phyloP scores from a whole-genome alignment of 108 stramenopile species.

The Fragilaria crotonensis region DNA sequence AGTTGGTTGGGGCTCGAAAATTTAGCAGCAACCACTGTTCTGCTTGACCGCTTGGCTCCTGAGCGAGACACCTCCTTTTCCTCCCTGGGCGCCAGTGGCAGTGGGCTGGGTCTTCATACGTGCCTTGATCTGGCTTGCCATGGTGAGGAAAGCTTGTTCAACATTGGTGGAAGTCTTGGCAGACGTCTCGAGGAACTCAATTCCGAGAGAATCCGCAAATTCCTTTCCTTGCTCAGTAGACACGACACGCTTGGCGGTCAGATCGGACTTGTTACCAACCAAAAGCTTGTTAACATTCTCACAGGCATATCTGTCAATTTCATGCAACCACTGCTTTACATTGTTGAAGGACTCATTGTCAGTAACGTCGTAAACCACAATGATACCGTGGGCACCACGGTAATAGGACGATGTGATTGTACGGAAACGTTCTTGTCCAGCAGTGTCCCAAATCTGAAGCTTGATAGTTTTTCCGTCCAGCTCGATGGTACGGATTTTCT shows the following conservation, averaged over 20 bases:
- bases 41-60: slow-evolving; percentile 76
- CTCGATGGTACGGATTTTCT: slow-evolving; percentile 99
- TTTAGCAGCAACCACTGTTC: slow-evolving; percentile 79
- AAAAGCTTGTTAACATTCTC: slow-evolving; percentile 99
- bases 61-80: slow-evolving; percentile 66
- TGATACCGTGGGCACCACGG: slow-evolving; percentile 96
- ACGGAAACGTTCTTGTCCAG: slow-evolving; percentile 96
- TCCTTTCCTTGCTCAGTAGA: slow-evolving; percentile 95
- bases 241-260: slow-evolving; percentile 91
- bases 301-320: slow-evolving; percentile 97
- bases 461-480: slow-evolving; percentile 98
- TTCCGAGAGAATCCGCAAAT: slow-evolving; percentile 95
- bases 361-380: slow-evolving; percentile 95
- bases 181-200: slow-evolving; percentile 98
- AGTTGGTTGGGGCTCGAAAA: not conserved
- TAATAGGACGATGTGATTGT: slow-evolving; percentile 95
- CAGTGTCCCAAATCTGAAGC: slow-evolving; percentile 87
- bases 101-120: slow-evolving; percentile 93
- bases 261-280: slow-evolving; percentile 99
- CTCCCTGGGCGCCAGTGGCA: slow-evolving; percentile 47
- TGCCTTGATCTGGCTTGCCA: slow-evolving; percentile 98
- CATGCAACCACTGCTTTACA: slow-evolving; percentile 99
- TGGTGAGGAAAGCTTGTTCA: slow-evolving; percentile 98
- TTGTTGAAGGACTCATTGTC: slow-evolving; percentile 95
- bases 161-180: slow-evolving; percentile 98